These are phyloP conservation scores for Entophlyctis luteolus DNA, from an alignment of 192 early-diverging fungal genomes.

Conservation along the genomic window DNA sequence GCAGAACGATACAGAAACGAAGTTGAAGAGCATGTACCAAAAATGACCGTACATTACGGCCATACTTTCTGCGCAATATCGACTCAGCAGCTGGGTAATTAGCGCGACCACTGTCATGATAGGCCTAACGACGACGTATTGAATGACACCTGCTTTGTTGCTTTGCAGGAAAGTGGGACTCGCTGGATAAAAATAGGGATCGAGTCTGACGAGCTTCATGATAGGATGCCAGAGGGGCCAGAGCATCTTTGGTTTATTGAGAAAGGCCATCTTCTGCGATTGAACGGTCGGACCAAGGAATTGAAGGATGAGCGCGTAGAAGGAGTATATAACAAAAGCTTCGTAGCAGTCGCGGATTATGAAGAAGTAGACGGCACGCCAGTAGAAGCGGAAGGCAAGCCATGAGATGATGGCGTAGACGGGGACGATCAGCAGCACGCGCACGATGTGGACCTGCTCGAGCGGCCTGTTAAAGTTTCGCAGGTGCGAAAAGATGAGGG, in stretches of 20 bases:
- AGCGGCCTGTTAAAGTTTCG: conserved; percentile 22
- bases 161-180: conserved; percentile 48
- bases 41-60: conserved; percentile 60
- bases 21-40: conserved; percentile 60
- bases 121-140: conserved; percentile 67
- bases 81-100: conserved; percentile 48
- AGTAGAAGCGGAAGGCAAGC: conserved; percentile 63
- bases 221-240: conserved; percentile 49
- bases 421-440: conserved; percentile 68
- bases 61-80: conserved; percentile 63
- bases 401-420: conserved; percentile 68
- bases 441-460: conserved; percentile 30
- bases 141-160: conserved; percentile 64
- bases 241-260: conserved; percentile 33
- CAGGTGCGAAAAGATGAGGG: conserved; percentile 22
- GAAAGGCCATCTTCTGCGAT: conserved; percentile 40
- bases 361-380: conserved; percentile 61
- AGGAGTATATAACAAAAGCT: conserved; percentile 67
- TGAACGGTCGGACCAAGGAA: conserved; percentile 52
- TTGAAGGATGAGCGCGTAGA: conserved; percentile 67
- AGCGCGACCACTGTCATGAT: conserved; percentile 58
- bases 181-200: conserved; percentile 49
- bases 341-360: conserved; percentile 73
- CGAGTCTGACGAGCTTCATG: conserved; percentile 33
- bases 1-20: conserved; percentile 58